phyloP scores from a whole-genome alignment of 2,329 filamentous ascomycete species.

The Clarireedia hainanense region DNA sequence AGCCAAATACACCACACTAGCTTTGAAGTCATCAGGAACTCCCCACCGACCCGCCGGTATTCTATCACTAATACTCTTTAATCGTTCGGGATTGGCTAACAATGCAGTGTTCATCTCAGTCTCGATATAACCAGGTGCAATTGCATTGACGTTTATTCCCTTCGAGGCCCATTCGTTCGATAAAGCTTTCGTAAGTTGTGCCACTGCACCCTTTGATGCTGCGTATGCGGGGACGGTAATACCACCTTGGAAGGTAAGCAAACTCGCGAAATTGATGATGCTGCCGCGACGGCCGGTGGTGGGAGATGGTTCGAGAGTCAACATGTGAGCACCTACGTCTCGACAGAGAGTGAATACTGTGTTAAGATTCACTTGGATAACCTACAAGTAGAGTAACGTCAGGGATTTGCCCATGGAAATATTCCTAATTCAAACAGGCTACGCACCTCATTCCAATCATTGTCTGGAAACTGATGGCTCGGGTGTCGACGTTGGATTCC shows the following conservation, averaged over 20 bases:
- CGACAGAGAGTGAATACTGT: slow-evolving; percentile 72
- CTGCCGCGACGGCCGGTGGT: slow-evolving; percentile 63
- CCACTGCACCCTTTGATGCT: slow-evolving; percentile 76
- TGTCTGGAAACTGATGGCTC: slow-evolving; percentile 32
- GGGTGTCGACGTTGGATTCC: slow-evolving; percentile 32
- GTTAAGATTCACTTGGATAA: slow-evolving; percentile 81
- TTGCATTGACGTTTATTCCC: slow-evolving; percentile 78
- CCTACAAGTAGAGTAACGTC: slow-evolving; percentile 22
- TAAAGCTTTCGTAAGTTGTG: slow-evolving; percentile 57
- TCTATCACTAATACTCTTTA: slow-evolving; percentile 65
- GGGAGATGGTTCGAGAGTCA: slow-evolving; percentile 51
- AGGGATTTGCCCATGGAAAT: background rate
- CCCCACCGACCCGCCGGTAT: slow-evolving; percentile 86
- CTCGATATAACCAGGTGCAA: slow-evolving; percentile 82
- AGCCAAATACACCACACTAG: slow-evolving; percentile 68
- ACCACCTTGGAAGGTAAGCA: slow-evolving; percentile 87
- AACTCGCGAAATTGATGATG: slow-evolving; percentile 78
- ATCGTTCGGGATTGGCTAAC: slow-evolving; percentile 61
- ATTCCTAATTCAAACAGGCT: slow-evolving; percentile 54
- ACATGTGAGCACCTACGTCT: slow-evolving; percentile 73
- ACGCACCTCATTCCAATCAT: slow-evolving; percentile 33
- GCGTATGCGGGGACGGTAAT: slow-evolving; percentile 85
- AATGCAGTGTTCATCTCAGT: slow-evolving; percentile 93
- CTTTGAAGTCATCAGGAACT: slow-evolving; percentile 79
- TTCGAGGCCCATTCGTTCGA: slow-evolving; percentile 79